Percentiles rank a stretch among this genome's conserved stretches.
phyloP scores from a whole-genome alignment of 495 filamentous ascomycete genomes.

The Penicillium robsamsonii region DNA sequence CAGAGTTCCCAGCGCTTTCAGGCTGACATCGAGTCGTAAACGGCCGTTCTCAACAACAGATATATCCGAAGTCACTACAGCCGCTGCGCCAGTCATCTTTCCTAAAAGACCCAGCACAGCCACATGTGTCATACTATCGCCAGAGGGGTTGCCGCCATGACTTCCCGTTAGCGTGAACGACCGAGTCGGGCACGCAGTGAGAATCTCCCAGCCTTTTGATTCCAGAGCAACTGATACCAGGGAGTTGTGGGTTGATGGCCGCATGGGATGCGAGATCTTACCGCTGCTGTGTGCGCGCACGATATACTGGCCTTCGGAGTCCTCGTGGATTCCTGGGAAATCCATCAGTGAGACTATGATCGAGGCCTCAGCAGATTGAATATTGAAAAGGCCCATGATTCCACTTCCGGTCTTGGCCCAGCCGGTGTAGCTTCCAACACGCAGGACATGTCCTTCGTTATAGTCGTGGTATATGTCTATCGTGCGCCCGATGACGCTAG shows the following conservation, averaged over 20 bases:
- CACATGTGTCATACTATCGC: slow-evolving; percentile 37
- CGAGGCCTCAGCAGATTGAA: slow-evolving; percentile 52
- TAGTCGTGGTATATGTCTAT: slow-evolving; percentile 73
- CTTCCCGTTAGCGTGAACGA: slow-evolving; percentile 46
- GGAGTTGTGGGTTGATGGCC: slow-evolving; percentile 33
- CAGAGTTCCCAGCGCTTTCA: slow-evolving; percentile 81
- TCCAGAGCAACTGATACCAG: slow-evolving; percentile 60
- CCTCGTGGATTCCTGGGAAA: slow-evolving; percentile 65
- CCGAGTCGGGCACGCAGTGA: slow-evolving; percentile 66
- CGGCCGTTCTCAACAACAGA: slow-evolving; percentile 55
- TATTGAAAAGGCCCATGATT: slow-evolving; percentile 84
- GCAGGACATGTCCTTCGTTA: slow-evolving; percentile 66
- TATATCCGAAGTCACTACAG: slow-evolving; percentile 60
- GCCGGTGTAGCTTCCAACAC: slow-evolving; percentile 72
- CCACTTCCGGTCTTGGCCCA: slow-evolving; percentile 64
- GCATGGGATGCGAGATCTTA: slow-evolving; percentile 52
- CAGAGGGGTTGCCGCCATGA: slow-evolving; percentile 4
- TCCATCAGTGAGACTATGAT: slow-evolving; percentile 66
- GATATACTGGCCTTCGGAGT: slow-evolving; percentile 53
- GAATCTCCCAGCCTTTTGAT: slow-evolving; percentile 73
- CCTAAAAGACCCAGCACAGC: slow-evolving; percentile 78
- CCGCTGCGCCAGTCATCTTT: slow-evolving; percentile 88
- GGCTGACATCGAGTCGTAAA: slow-evolving; percentile 58
- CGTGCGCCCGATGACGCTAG: slow-evolving; percentile 65
- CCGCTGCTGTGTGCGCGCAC: slow-evolving; percentile 72